Conservation (phyloP, 768 basidiomycete genomes). For the Tulasnella sp. region DNA sequence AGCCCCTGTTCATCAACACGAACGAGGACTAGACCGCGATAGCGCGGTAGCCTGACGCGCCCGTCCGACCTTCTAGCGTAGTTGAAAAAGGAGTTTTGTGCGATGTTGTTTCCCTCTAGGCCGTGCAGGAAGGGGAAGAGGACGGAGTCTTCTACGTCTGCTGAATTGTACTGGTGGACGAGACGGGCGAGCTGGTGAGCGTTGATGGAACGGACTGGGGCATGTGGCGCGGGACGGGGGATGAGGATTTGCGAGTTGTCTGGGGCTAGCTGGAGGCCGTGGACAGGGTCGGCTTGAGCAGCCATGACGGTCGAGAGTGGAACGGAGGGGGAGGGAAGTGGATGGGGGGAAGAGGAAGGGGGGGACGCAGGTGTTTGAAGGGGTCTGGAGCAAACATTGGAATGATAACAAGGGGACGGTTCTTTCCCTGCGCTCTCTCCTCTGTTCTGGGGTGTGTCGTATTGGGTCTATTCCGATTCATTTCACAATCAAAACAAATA, state of each 20-base stretch:
- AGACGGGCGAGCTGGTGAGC: slow-evolving; percentile 54
- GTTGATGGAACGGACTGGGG: slow-evolving; percentile 46
- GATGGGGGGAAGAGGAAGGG: not conserved
- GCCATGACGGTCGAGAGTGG: slow-evolving; percentile 1
- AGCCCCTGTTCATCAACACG: slow-evolving; percentile 52
- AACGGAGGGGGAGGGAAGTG: not conserved
- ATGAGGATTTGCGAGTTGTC: slow-evolving; percentile 33
- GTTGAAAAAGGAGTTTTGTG: slow-evolving; percentile 77
- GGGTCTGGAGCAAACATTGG: not conserved
- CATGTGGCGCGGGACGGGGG: slow-evolving; percentile 41
- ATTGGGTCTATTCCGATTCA: not conserved
- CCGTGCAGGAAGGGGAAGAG: slow-evolving; percentile 90
- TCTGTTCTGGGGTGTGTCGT: not conserved
- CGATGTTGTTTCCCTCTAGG: slow-evolving; percentile 72
- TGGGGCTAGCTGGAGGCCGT: slow-evolving; percentile 25
- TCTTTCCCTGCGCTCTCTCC: not conserved
- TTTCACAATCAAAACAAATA: slow-evolving; percentile 1
- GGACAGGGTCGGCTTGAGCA: slow-evolving; percentile 3
- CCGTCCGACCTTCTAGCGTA: slow-evolving; percentile 32
- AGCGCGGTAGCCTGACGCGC: slow-evolving; percentile 41
- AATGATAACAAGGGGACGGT: not conserved
- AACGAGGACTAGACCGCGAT: slow-evolving; percentile 81
- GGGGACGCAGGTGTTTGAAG: not conserved
- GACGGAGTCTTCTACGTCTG: slow-evolving; percentile 73
- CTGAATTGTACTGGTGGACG: slow-evolving; percentile 58